Conservation (phyloP, 2,329 filamentous ascomycete species). For the Colletotrichum shisoi region DNA sequence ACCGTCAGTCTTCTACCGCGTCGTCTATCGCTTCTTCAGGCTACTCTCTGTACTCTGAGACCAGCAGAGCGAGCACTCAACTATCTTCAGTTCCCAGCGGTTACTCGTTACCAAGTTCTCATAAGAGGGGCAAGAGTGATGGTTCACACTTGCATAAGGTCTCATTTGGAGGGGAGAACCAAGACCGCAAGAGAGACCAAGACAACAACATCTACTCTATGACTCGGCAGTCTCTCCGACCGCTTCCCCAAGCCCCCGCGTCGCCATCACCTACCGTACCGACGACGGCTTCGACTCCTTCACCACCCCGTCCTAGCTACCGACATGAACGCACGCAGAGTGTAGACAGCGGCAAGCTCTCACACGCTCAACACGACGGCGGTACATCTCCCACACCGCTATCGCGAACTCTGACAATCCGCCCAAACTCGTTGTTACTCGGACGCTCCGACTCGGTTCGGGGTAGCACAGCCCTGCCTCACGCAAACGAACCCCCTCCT, state of each 20-base stretch:
- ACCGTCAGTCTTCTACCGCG: slow-evolving; percentile 72
- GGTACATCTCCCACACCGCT: slow-evolving; percentile 54
- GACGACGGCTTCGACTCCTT: slow-evolving; percentile 42
- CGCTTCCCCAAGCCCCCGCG: slow-evolving; percentile 72
- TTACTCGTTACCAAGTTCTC: slow-evolving; percentile 59
- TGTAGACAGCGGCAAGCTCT: slow-evolving; percentile 66
- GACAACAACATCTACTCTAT: slow-evolving; percentile 71
- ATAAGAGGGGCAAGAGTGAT: slow-evolving; percentile 81
- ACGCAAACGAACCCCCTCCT: slow-evolving; percentile 47
- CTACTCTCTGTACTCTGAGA: slow-evolving; percentile 68
- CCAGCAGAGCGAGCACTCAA: slow-evolving; percentile 72
- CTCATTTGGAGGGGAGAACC: slow-evolving; percentile 46
- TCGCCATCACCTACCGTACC: slow-evolving; percentile 47
- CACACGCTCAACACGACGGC: slow-evolving; percentile 57
- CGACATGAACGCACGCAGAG: slow-evolving; percentile 69
- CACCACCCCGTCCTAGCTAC: slow-evolving; percentile 50
- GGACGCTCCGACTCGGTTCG: slow-evolving; percentile 64
- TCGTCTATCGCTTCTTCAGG: slow-evolving; percentile 76
- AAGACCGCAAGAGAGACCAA: slow-evolving; percentile 53
- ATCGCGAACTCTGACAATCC: slow-evolving; percentile 53
- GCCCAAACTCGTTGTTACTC: slow-evolving; percentile 69
- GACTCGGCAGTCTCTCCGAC: slow-evolving; percentile 78
- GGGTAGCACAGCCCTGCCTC: slow-evolving; percentile 47
- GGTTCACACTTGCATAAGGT: slow-evolving; percentile 59
- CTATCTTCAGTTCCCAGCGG: slow-evolving; percentile 76